Percentiles rank a stretch among this genome's conserved stretches.
These are phyloP conservation scores for Millerozyma miso DNA, from an alignment of 805 yeast species.

Conservation along the genomic window DNA sequence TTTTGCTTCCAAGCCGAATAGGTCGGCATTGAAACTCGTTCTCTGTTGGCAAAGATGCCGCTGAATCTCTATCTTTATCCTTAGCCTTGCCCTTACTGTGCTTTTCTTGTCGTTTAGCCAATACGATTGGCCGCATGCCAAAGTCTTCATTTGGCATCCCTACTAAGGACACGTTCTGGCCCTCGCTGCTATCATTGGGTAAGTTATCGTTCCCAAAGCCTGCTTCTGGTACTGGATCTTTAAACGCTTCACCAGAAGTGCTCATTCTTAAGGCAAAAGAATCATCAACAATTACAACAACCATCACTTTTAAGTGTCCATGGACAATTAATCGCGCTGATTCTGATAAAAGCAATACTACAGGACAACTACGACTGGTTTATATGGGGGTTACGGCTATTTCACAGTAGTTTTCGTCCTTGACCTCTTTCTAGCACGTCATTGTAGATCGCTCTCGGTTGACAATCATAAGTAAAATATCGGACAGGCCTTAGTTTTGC, in stretches of 20 bases:
- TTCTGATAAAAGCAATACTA: too few relatives aligned
- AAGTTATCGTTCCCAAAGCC: not conserved
- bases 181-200: not conserved
- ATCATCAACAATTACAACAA: not conserved
- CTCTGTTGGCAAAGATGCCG: slow-evolving; percentile 2
- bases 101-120: slow-evolving; percentile 21
- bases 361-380: too few relatives aligned
- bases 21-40: slow-evolving; percentile 38
- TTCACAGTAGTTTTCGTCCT: too few relatives aligned
- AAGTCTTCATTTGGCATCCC: slow-evolving; percentile 5
- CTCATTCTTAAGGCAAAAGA: not conserved
- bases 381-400: too few relatives aligned
- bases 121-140: slow-evolving; percentile 23
- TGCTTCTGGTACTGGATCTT: not conserved
- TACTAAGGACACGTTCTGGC: not conserved
- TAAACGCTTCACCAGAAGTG: not conserved
- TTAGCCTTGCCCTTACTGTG: slow-evolving; percentile 4
- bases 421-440: too few relatives aligned
- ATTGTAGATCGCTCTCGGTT: too few relatives aligned
- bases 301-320: not conserved
- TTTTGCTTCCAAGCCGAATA: slow-evolving; percentile 22
- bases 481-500: too few relatives aligned
- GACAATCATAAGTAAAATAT: too few relatives aligned
- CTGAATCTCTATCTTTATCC: not conserved
- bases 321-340: not conserved